phyloP scores from a whole-genome alignment of 139 green algal genomes.

The Mychonastes homosphaera region DNA sequence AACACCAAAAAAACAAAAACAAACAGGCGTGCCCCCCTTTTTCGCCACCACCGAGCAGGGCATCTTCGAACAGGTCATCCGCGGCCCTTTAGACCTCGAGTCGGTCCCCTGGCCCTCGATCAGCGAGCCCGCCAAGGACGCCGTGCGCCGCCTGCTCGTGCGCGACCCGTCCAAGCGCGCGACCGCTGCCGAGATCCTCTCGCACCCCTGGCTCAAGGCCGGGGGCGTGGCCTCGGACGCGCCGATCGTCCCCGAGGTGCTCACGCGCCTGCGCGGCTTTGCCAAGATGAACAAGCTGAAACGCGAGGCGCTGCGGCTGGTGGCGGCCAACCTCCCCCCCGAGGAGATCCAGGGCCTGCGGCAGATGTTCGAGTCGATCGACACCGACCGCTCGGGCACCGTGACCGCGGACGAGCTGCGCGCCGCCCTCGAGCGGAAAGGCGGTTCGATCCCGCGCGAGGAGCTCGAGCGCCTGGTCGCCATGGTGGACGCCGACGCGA shows the following conservation, averaged over 20 bases:
- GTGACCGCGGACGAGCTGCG: constrained; percentile 74
- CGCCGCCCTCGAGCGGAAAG: constrained; percentile 41
- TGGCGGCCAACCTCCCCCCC: constrained; percentile 44
- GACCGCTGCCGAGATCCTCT: constrained; percentile 55
- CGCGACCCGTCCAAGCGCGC: constrained; percentile 69
- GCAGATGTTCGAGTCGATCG: constrained; percentile 48
- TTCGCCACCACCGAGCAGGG: constrained; percentile 40
- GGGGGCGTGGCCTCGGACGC: constrained; percentile 70
- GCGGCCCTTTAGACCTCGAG: constrained; percentile 51
- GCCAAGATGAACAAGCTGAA: constrained; percentile 89
- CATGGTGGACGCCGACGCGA: constrained; percentile 45
- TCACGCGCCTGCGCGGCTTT: constrained; percentile 81
- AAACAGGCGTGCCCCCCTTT: constrained; percentile 33
- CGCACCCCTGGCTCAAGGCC: constrained; percentile 87
- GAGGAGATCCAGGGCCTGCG: constrained; percentile 43
- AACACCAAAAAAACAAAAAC: neutral
- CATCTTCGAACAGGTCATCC: constrained; percentile 22
- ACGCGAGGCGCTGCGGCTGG: constrained; percentile 68
- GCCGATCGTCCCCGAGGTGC: constrained; percentile 46
- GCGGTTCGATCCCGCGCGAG: constrained; percentile 10
- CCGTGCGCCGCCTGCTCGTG: constrained; percentile 64
- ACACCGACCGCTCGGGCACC: constrained; percentile 41
- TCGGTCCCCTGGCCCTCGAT: constrained; percentile 62
- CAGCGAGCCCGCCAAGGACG: constrained; percentile 64
- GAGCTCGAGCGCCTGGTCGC: constrained; percentile 43